Percentiles rank a stretch among this genome's conserved stretches.
phyloP scores from a whole-genome alignment of 208 protist genomes.

The Acanthamoeba royreba region DNA sequence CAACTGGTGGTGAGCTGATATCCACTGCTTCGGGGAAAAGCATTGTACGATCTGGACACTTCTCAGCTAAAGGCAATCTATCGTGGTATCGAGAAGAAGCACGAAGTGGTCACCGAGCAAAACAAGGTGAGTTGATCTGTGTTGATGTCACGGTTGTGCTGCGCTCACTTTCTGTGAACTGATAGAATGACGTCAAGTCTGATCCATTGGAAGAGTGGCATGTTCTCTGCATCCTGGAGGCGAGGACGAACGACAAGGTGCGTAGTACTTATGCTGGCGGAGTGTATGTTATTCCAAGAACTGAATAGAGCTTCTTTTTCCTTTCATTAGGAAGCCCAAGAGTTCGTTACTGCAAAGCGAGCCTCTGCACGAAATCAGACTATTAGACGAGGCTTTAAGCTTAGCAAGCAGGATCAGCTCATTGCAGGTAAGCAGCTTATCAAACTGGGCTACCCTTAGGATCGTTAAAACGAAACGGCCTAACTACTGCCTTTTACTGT shows the following conservation, averaged over 20 bases:
- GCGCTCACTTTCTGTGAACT: background rate
- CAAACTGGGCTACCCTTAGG: too few species aligned
- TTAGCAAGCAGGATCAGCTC: slow-evolving; percentile 19
- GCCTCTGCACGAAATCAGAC: slow-evolving; percentile 7
- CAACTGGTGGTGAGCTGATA: too few species aligned
- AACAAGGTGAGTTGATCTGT: background rate
- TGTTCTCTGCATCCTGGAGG: background rate
- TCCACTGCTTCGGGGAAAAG: background rate
- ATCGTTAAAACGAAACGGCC: too few species aligned
- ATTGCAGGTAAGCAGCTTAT: slow-evolving; percentile 13
- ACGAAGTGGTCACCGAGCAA: background rate
- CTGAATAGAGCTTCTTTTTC: too few species aligned
- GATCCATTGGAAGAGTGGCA: slow-evolving; percentile 6
- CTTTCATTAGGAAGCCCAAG: slow-evolving; percentile 24
- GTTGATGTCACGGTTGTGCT: too few species aligned
- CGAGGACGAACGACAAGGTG: background rate
- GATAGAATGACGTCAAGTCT: background rate
- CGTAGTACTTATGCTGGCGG: too few species aligned
- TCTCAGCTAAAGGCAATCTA: background rate
- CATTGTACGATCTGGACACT: background rate
- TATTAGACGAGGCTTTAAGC: background rate
- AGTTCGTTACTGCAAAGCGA: slow-evolving; percentile 25
- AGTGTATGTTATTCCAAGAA: too few species aligned
- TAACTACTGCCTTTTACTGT: too few species aligned
- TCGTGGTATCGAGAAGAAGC: background rate